These are phyloP conservation scores for Nemania sp. DNA, from an alignment of 2,329 filamentous ascomycete genomes.

Conservation along the genomic window DNA sequence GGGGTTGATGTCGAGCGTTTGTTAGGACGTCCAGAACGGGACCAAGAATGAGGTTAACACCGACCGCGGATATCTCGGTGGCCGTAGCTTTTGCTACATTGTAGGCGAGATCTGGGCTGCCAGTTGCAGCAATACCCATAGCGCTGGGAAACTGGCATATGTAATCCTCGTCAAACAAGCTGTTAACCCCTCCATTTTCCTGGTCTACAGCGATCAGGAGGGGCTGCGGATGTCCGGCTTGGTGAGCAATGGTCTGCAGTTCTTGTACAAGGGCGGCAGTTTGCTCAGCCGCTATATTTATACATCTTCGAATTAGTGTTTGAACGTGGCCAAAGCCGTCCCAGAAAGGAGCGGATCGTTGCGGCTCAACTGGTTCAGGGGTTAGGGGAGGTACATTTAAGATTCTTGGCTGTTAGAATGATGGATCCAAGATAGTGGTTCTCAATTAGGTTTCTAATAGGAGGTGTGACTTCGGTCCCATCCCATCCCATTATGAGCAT, in stretches of 20 bases:
- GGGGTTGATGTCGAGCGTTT: constrained; percentile 85
- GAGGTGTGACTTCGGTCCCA: constrained; percentile 79
- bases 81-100: constrained; percentile 91
- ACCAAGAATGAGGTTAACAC: constrained; percentile 93
- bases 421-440: constrained; percentile 88
- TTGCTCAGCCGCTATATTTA: constrained; percentile 76
- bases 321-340: constrained; percentile 21
- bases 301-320: constrained; percentile 39
- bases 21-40: constrained; percentile 93
- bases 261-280: constrained; percentile 87
- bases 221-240: constrained; percentile 87
- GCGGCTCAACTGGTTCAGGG: constrained; percentile 17
- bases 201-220: constrained; percentile 91
- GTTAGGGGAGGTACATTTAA: constrained; percentile 64
- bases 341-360: constrained; percentile 6
- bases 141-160: constrained; percentile 96
- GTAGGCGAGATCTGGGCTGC: constrained; percentile 81
- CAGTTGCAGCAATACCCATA: constrained; percentile 94
- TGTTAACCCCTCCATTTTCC: constrained; percentile 98
- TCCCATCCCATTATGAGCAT: constrained; percentile 85
- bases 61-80: constrained; percentile 87
- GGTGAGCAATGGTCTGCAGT: constrained; percentile 86
- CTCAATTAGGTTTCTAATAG: constrained; percentile 79
- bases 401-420: constrained; percentile 79
- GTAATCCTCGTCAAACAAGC: constrained; percentile 91